These are phyloP conservation scores for Magnusiomyces sp. DNA, from an alignment of 1,139 yeast species.

Conservation along the genomic window DNA sequence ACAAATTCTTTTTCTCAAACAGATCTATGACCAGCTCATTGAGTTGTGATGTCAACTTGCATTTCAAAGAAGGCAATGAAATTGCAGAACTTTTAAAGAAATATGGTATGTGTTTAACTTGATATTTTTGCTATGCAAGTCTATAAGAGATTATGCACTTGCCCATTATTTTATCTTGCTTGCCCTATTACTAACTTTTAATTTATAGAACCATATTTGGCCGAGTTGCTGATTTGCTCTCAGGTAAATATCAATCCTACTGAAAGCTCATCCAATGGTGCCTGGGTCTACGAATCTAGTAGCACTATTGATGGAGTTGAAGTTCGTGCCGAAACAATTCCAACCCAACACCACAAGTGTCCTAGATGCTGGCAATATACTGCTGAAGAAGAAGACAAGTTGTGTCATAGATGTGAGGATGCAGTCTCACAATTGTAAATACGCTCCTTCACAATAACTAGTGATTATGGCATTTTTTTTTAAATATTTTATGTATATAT, in stretches of 20 bases:
- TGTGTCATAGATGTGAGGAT: slow-evolving; percentile 63
- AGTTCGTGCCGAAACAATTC: slow-evolving; percentile 36
- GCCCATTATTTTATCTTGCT: too few relatives aligned
- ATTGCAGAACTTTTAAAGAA: slow-evolving; percentile 21
- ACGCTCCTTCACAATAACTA: too few relatives aligned
- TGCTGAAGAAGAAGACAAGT: slow-evolving; percentile 41
- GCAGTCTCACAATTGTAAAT: slow-evolving; percentile 20
- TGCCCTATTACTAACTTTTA: neutral
- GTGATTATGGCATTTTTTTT: too few relatives aligned
- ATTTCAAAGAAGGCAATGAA: slow-evolving; percentile 18
- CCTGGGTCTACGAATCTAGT: slow-evolving; percentile 29
- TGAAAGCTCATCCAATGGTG: slow-evolving; percentile 16
- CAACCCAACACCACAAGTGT: slow-evolving; percentile 52
- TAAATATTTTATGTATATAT: too few relatives aligned
- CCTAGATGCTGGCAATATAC: slow-evolving; percentile 91
- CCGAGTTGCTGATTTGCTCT: slow-evolving; percentile 65
- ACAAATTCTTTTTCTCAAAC: neutral
- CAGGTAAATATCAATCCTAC: slow-evolving; percentile 36
- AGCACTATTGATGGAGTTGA: slow-evolving; percentile 27
- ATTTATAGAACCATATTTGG: neutral
- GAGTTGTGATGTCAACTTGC: slow-evolving; percentile 47
- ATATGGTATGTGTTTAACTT: slow-evolving; percentile 22
- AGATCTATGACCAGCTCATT: slow-evolving; percentile 49
- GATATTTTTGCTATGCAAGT: too few relatives aligned
- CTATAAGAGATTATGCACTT: too few relatives aligned